Conservation (phyloP, 2,329 filamentous ascomycete species). For the Claviceps paspali region DNA sequence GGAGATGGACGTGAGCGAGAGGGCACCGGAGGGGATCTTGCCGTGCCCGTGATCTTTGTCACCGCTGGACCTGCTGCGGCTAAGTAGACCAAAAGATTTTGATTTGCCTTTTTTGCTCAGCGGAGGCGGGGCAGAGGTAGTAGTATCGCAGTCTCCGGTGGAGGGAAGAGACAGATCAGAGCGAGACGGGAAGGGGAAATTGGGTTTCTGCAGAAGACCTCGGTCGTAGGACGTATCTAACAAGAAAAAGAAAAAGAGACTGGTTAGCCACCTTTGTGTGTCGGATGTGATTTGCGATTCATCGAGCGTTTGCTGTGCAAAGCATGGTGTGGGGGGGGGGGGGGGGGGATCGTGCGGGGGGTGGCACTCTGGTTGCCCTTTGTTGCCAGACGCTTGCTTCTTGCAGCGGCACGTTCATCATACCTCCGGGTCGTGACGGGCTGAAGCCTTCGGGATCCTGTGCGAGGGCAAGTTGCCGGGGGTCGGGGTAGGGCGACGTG, state of each 20-base stretch:
- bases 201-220: slow-evolving; percentile 22
- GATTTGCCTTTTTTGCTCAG: slow-evolving; percentile 33
- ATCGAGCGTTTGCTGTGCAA: background rate
- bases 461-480: slow-evolving; percentile 23
- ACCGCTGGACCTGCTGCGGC: slow-evolving; percentile 35
- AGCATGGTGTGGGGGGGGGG: background rate
- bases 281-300: background rate
- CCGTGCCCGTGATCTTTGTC: slow-evolving; percentile 31
- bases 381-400: background rate
- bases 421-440: slow-evolving; percentile 19
- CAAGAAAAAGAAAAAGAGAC: background rate
- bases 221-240: slow-evolving; percentile 15
- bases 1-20: slow-evolving; percentile 11
- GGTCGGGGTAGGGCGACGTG: slow-evolving; percentile 18
- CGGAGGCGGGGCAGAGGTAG: slow-evolving; percentile 14
- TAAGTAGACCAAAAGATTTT: slow-evolving; percentile 38
- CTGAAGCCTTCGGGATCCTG: slow-evolving; percentile 19
- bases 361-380: background rate
- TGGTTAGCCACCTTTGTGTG: background rate
- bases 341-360: background rate
- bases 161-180: slow-evolving; percentile 39
- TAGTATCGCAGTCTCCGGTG: slow-evolving; percentile 29
- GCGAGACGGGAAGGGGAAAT: slow-evolving; percentile 27
- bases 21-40: slow-evolving; percentile 17
- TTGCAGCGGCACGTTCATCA: slow-evolving; percentile 11